Evolutionary conservation across 75 land plant genomes (phyloP), one percentile per base, ranked within the genome.

Genomic region (Larix kaempferi): DNA sequence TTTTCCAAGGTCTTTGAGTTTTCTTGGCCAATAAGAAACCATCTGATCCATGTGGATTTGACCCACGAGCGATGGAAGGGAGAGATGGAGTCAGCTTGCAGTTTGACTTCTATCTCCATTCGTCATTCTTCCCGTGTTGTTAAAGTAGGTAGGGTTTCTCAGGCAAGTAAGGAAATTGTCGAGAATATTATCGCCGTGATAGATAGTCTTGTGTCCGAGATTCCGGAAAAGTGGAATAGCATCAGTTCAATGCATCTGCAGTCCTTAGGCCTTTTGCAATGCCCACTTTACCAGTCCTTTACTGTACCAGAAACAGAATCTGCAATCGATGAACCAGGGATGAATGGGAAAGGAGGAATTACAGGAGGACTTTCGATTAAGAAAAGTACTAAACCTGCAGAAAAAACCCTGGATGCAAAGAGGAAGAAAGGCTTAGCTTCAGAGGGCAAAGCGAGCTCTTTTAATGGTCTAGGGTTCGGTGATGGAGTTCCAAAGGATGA

Each of bases 201-300:
- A 17, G 82, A 84, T 54, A 90, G 93, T n/a, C 82, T 85, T 55
- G 92, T 85, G 5, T 75, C 77, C 67, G 15, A 56, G 13, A 83
- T 95, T 54, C 96, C 98, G 1, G 82, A 75, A 81, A 88, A 89
- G 75, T 95, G 96, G 98, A 74, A 57, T 5, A 85, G 82, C 74
- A 86, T 95, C 26, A 67, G 89, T 78, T 81, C 94, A 4, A 71
- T 93, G 41, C 87, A 88, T 75, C 71, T 95, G 82, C 93, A 93
- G 80, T 72, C 91, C 26, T 10, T 64, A 59, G 92, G 90, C 58
- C 91, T 92, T 3, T 15, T 91, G 57, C 87, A 95, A 3, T 84
- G 91, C 37, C 98, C 98, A 11, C 57, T 95, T 56, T 95, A 91
- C 77, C 91, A 95, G 82, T 78, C 85, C 11, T 23, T 86, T 61